Percentiles rank a stretch among this genome's conserved stretches.
Evolutionary conservation across 2,329 filamentous ascomycete species (phyloP).

Genomic region (Rhytidhysteron rufulum): DNA sequence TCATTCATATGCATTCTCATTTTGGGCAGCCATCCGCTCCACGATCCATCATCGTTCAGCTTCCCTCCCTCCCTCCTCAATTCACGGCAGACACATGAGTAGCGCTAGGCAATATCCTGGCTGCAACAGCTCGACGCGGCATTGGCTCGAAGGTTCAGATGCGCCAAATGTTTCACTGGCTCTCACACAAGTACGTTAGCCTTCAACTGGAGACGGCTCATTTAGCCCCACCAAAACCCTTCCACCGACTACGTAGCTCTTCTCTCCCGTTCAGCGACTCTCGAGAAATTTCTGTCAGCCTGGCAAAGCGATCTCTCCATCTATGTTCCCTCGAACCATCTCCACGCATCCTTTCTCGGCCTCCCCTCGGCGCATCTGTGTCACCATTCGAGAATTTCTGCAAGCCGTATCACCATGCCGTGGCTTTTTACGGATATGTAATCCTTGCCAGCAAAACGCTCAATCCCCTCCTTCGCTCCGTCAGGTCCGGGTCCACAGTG

Average conservation of each 20-base stretch:
- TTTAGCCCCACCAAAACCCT: too few species aligned
- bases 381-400: slow-evolving; percentile 12
- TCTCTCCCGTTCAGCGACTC: too few species aligned
- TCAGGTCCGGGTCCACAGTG: too few species aligned
- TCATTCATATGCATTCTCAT: slow-evolving; percentile 10
- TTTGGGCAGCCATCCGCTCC: slow-evolving; percentile 3
- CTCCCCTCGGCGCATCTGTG: slow-evolving; percentile 5
- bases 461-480: too few species aligned
- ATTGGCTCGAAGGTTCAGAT: slow-evolving; percentile 13
- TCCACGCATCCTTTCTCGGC: not conserved
- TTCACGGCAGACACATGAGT: not conserved
- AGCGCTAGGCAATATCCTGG: not conserved
- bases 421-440: too few species aligned
- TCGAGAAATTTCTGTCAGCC: too few species aligned
- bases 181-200: too few species aligned
- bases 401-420: slow-evolving; percentile 11
- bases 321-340: too few species aligned
- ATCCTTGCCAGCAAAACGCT: slow-evolving; percentile 8
- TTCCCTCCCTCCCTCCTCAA: not conserved
- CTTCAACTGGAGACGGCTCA: too few species aligned
- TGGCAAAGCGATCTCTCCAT: too few species aligned
- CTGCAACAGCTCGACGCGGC: slow-evolving; percentile 18
- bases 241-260: too few species aligned
- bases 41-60: too few species aligned
- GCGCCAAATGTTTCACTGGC: slow-evolving; percentile 22